Evolutionary conservation across 2,329 filamentous ascomycete species (phyloP).

Genomic region (Lecanicillium sp.): DNA sequence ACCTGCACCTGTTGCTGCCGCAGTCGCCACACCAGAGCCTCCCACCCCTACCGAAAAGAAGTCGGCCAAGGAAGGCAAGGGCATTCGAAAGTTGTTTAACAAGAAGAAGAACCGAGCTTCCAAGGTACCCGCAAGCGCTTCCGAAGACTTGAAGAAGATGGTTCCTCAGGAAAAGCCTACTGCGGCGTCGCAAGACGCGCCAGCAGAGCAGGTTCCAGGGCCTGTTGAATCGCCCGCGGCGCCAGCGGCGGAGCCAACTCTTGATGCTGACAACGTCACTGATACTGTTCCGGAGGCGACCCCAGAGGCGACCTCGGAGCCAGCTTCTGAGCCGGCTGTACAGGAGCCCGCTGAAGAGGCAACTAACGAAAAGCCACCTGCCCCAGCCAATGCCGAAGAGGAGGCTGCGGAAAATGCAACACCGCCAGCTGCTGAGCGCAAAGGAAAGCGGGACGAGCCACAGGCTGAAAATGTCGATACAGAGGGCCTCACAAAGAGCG

Average conservation of each 20-base stretch:
- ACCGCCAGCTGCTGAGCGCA: slow-evolving; percentile 45
- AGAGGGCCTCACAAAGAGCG: slow-evolving; percentile 20
- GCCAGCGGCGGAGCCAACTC: neutral
- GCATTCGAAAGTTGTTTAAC: slow-evolving; percentile 60
- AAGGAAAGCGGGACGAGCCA: slow-evolving; percentile 10
- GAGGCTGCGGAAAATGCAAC: slow-evolving; percentile 47
- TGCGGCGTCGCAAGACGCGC: slow-evolving; percentile 12
- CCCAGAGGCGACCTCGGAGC: slow-evolving; percentile 1
- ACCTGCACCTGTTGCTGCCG: slow-evolving; percentile 20
- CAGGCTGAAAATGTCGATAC: neutral
- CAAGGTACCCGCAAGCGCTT: slow-evolving; percentile 48
- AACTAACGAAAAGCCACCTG: slow-evolving; percentile 30
- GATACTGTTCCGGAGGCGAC: slow-evolving; percentile 4
- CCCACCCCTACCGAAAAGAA: slow-evolving; percentile 9
- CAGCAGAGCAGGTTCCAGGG: slow-evolving; percentile 14
- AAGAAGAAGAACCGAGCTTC: slow-evolving; percentile 56
- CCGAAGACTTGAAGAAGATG: slow-evolving; percentile 43
- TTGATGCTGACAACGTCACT: neutral
- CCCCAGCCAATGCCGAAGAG: slow-evolving; percentile 19
- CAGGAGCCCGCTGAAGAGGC: slow-evolving; percentile 22
- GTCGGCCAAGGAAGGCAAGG: slow-evolving; percentile 37
- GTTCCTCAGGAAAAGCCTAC: slow-evolving; percentile 32
- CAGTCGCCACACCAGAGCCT: slow-evolving; percentile 5
- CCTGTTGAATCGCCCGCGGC: slow-evolving; percentile 10
- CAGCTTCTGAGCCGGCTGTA: neutral